A percentile compares a stretch with the other conserved stretches of the same genome.
These are phyloP conservation scores for Coemansia furcata DNA, from an alignment of 192 early-diverging fungal species.

Conservation along the genomic window DNA sequence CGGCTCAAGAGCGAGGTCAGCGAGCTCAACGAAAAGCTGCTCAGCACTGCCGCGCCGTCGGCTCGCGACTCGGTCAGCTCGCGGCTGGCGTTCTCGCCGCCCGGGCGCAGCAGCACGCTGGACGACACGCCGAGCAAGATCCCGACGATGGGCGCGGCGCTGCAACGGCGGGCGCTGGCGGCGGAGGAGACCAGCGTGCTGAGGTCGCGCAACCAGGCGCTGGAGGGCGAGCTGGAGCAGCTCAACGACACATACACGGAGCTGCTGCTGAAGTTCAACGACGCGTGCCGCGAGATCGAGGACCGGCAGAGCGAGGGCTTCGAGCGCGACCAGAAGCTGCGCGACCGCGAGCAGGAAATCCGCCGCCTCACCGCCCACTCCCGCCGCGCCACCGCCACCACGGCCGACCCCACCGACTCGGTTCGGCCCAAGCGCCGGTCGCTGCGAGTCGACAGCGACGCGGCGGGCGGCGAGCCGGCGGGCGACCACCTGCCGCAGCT, in stretches of 20 bases:
- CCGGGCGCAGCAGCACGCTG: conserved; percentile 2
- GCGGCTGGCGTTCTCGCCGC: background rate
- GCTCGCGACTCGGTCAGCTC: background rate
- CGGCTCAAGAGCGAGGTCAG: conserved; percentile 62
- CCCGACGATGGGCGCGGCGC: conserved; percentile 21
- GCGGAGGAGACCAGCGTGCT: conserved; percentile 22
- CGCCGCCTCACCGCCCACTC: conserved; percentile 39
- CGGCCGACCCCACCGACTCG: conserved; percentile 15
- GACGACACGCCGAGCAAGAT: conserved; percentile 22
- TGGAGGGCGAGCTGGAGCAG: conserved; percentile 55
- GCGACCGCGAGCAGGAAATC: conserved; percentile 48
- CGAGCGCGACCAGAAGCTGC: conserved; percentile 52
- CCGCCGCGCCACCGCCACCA: conserved; percentile 16
- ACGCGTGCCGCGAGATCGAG: conserved; percentile 53
- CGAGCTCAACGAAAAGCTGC: conserved; percentile 24
- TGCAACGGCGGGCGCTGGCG: conserved; percentile 29
- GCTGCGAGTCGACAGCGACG: background rate
- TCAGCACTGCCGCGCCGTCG: background rate
- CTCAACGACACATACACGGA: conserved; percentile 57
- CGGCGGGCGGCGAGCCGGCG: background rate
- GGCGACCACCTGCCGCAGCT: conserved; percentile 19
- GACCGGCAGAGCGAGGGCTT: conserved; percentile 51
- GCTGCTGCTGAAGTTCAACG: conserved; percentile 56
- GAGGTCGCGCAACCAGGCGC: conserved; percentile 34
- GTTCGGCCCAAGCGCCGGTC: conserved; percentile 27